These are phyloP conservation scores for Beta lomatogona DNA, from an alignment of 179 eudicot genomes.

Conservation along the genomic window DNA sequence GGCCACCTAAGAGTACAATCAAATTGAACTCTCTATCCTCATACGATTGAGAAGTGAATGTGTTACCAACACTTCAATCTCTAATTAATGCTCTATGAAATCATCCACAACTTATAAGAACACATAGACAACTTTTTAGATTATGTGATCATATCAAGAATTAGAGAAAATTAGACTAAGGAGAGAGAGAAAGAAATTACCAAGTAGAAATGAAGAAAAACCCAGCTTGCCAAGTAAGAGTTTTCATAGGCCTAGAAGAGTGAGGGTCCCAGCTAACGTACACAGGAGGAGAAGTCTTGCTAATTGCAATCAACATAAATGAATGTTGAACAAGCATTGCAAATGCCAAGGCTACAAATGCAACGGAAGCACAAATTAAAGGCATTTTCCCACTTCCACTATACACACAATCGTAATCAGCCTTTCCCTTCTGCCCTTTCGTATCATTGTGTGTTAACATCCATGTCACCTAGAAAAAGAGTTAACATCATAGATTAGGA, in stretches of 20 bases:
- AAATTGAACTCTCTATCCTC: too few relatives aligned
- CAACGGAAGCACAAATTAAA: constrained; percentile 56
- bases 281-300: constrained; percentile 52
- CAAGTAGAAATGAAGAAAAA: constrained; percentile 84
- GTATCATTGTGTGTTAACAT: constrained; percentile 17
- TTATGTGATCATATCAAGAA: neutral
- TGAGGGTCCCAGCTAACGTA: constrained; percentile 62
- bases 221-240: constrained; percentile 78
- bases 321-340: constrained; percentile 70
- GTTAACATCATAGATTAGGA: too few relatives aligned
- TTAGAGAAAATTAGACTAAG: neutral
- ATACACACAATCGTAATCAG: constrained; percentile 56
- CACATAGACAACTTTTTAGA: neutral
- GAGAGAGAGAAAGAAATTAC: constrained; percentile 31
- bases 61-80: too few relatives aligned
- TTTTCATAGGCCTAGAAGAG: constrained; percentile 41
- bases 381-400: constrained; percentile 69
- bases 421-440: constrained; percentile 24
- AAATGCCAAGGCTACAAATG: constrained; percentile 63
- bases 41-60: too few relatives aligned
- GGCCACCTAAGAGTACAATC: too few relatives aligned
- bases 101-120: neutral
- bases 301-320: constrained; percentile 59
- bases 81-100: too few relatives aligned
- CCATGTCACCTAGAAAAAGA: constrained; percentile 57